Evolutionary conservation across 2,329 filamentous ascomycete species (phyloP), one percentile per base, ranked within the genome.

Genomic region (Hypoxylon sp.): DNA sequence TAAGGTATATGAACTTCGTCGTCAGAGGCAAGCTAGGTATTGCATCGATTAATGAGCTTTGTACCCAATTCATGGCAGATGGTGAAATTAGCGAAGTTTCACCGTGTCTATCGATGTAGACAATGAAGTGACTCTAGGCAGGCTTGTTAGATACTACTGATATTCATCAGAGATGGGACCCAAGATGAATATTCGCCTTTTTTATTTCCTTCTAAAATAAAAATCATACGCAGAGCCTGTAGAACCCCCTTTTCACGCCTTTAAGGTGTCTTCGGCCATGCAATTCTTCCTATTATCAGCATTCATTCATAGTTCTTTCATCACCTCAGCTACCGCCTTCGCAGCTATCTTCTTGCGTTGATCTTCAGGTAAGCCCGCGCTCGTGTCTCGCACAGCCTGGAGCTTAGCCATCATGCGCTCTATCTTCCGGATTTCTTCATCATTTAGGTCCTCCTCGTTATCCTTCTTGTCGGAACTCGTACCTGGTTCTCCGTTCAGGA

Each of bases 361-460:
- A 25, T 86, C 85, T 74, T 89, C 86, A 1, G 87, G 82, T 76
- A 91, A 75, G 7, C 86, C 87, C 11, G 86, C 84, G 30, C 84
- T 87, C 69, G 87, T 83, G 59, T 91, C 88, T 74, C 83, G 80
- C 7, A 87, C 87, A 1, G 87, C 87, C 77, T 88, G 87, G 66
- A 92, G 79, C 77, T 87, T 90, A 53, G 83, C 79, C 87, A 91
- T 90, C 85, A 91, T 87, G 56, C 80, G 79, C 73, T 90, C 88
- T 30, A 91, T 75, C 75, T 87, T 86, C 73, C 85, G 83, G 14
- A 91, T 82, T 34, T 88, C 85, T 3, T 85, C 81, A 0, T 84
- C 82, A 14, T 78, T 79, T 2, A 83, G 59, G 3, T 82, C 79
- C 17, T 81, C 80, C 5, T 80, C 71, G 1, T 58, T 67, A 38